Base-by-base conservation (phyloP, 768 basidiomycete species). In the Trametopsis cervina region DNA sequence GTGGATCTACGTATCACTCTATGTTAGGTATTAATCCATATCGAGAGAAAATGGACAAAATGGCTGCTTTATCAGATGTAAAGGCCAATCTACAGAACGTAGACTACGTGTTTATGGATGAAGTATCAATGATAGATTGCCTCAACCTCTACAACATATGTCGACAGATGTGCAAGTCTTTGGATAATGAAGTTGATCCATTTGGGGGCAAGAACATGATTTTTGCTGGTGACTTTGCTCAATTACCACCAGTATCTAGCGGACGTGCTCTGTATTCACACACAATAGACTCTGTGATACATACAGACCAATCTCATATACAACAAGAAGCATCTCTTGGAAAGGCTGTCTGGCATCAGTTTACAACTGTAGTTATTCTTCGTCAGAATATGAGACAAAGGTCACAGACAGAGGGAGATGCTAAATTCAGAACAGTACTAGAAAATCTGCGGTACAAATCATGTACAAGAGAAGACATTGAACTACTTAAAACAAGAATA, bases 211-310 rank as follows among this genome's bases (percentile, higher is more conserved):
- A 70, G 23, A 66, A 69, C 45, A 60, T 73, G 33, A 65, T 72
- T 18, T 63, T 72, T 53, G 67, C 69, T 20, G 69, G 69, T 18
- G 72, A 73, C 45, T 71, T 72, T 63, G 68, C 67, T 4, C 70
- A 74, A 37, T 47, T 72, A 0, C 66, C 68, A 9, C 70, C 68
- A 23, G 62, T 58, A n/a, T 22, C 23, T 12, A 35, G 15, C 13
- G 49, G 38, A 40, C 35, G 13, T 24, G 21, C 57, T 2, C 27
- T 65, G 3, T 66, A 62, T 35, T 49, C 37, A 27, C 15, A 15
- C 15, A 33, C 33, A 56, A 49, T 27, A 0, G 1, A 40, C 56
- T 43, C 38, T 25, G 49, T 44, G 12, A 35, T 18, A 4, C 42
- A 56, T 9, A 7, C 24, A 44, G 4, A 12, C 7, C 24, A n/a